These are phyloP conservation scores for Alternaria sp. DNA, from an alignment of 2,329 filamentous ascomycete genomes.

Conservation along the genomic window DNA sequence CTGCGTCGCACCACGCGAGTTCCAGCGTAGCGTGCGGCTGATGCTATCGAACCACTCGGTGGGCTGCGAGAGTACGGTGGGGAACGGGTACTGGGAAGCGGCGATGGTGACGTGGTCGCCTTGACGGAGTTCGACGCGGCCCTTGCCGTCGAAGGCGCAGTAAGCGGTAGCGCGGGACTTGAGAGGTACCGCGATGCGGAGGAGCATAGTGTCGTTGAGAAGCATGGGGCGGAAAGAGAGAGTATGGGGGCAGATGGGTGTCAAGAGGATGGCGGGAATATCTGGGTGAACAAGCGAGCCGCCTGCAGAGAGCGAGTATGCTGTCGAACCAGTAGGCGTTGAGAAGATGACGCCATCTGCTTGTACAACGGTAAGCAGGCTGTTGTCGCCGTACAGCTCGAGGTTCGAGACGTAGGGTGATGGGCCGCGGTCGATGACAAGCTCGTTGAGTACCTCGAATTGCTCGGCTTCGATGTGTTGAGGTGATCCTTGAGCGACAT, in stretches of 20 bases:
- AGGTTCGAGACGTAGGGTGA: conserved; percentile 97
- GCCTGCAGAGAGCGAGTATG: conserved; percentile 94
- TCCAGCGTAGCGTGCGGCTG: conserved; percentile 91
- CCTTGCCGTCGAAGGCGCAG: conserved; percentile 97
- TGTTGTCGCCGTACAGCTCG: conserved; percentile 94
- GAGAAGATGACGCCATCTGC: conserved; percentile 98
- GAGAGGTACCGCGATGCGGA: conserved; percentile 85
- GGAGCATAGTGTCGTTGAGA: conserved; percentile 89
- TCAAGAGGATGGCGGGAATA: conserved; percentile 94
- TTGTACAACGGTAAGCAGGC: conserved; percentile 92
- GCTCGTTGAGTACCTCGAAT: conserved; percentile 97
- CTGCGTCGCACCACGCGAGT: conserved; percentile 88
- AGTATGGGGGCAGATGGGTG: conserved; percentile 96
- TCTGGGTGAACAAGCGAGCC: conserved; percentile 96
- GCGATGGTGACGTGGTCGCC: conserved; percentile 97
- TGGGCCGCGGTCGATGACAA: conserved; percentile 96
- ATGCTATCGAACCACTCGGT: conserved; percentile 98
- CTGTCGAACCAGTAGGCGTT: conserved; percentile 88
- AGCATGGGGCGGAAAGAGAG: conserved; percentile 98
- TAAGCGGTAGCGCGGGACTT: conserved; percentile 91
- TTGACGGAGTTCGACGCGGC: conserved; percentile 88
- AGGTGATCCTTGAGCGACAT: conserved; percentile 61
- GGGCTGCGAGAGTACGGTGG: conserved; percentile 87
- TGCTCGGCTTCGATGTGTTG: conserved; percentile 85
- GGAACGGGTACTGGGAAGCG: conserved; percentile 95